phyloP scores from a whole-genome alignment of 768 basidiomycete genomes.

The Tephrocybe sp. region DNA sequence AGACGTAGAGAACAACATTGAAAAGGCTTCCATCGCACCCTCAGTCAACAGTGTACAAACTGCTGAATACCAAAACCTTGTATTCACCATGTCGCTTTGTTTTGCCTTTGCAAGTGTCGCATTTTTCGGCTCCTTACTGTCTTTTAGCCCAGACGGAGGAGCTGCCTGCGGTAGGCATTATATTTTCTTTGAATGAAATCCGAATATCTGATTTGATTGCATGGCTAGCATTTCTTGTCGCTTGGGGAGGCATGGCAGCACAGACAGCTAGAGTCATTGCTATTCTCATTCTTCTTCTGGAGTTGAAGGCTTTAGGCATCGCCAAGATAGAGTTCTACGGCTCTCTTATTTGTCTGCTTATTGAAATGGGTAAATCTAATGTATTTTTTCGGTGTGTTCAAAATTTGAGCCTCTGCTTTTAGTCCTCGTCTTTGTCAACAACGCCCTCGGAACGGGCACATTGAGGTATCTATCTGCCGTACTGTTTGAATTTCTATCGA shows the following conservation, averaged over 20 bases:
- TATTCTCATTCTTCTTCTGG: constrained; percentile 9
- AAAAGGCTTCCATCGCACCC: constrained; percentile 5
- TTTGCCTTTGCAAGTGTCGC: constrained; percentile 15
- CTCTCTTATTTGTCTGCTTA: constrained; percentile 4
- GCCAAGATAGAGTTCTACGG: constrained; percentile 7
- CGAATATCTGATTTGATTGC: not conserved
- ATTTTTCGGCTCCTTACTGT: constrained; percentile 14
- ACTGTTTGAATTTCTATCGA: not conserved
- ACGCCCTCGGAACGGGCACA: constrained; percentile 12
- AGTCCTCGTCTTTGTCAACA: constrained; percentile 15
- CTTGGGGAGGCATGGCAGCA: constrained; percentile 17
- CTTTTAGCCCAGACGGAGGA: constrained; percentile 3
- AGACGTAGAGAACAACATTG: constrained; percentile 8
- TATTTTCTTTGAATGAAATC: not conserved
- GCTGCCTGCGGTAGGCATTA: constrained; percentile 7
- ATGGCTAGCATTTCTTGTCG: constrained; percentile 12
- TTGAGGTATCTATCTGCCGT: not conserved
- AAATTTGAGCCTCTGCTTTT: not conserved
- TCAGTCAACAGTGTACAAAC: not conserved
- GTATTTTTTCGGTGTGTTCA: too few relatives aligned
- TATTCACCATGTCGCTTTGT: constrained; percentile 14
- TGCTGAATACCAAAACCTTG: constrained; percentile 7
- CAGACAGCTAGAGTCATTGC: constrained; percentile 14
- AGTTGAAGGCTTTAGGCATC: constrained; percentile 12
- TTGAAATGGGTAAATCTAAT: constrained; percentile 7